Evolutionary conservation across 2,329 filamentous ascomycete species (phyloP).

Genomic region (Hymenotorrendiella dingleyae): DNA sequence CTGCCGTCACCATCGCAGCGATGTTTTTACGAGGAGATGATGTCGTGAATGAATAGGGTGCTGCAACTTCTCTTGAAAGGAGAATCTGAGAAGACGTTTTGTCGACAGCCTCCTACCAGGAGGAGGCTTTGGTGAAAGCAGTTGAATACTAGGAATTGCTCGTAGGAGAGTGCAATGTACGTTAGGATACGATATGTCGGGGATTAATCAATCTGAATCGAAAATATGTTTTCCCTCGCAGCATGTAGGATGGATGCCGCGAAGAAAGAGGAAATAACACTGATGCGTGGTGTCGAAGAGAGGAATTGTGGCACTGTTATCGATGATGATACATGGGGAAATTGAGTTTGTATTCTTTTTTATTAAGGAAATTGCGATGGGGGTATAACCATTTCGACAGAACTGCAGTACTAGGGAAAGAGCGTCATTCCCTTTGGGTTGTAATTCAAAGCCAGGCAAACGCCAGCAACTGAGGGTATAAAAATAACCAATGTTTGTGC

Average conservation of each 20-base stretch:
- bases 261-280: constrained; percentile 3
- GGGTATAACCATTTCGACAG: neutral
- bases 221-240: neutral
- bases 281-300: constrained; percentile 6
- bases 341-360: neutral
- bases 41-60: constrained; percentile 27
- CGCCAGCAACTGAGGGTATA: constrained; percentile 7
- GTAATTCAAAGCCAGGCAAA: no score
- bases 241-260: neutral
- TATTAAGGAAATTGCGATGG: constrained; percentile 1
- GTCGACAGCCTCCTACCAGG: constrained; percentile 19
- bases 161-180: neutral
- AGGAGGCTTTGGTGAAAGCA: constrained; percentile 16
- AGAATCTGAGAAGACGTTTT: constrained; percentile 43
- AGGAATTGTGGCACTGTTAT: neutral
- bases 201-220: neutral
- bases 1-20: constrained; percentile 19
- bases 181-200: neutral
- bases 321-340: neutral
- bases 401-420: neutral
- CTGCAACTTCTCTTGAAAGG: constrained; percentile 39
- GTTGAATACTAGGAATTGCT: constrained; percentile 20
- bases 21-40: neutral
- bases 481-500: no score
- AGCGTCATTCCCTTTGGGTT: constrained; percentile 4